These are phyloP conservation scores for Daldinia vernicosa DNA, from an alignment of 495 filamentous ascomycete species.

Conservation along the genomic window DNA sequence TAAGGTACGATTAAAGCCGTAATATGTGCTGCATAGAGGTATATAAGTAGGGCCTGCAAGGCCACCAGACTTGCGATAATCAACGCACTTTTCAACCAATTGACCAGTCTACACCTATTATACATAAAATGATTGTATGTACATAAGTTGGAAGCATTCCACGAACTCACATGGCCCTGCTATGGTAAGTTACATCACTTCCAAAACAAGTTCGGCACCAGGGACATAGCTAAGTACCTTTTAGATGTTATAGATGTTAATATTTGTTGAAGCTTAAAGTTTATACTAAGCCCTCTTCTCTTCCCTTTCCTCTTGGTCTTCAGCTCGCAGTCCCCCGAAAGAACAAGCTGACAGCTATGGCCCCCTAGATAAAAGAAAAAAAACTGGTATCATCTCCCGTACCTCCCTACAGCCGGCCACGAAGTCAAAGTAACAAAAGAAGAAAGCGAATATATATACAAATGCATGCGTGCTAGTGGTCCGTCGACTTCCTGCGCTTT, in stretches of 20 bases:
- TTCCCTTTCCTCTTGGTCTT: conserved; percentile 15
- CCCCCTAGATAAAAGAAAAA: conserved; percentile 4
- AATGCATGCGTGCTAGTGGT: conserved; percentile 36
- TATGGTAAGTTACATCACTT: no score
- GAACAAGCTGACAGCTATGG: neutral
- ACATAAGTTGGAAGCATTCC: no score
- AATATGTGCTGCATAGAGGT: no score
- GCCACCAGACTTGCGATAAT: no score
- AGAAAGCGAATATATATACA: conserved; percentile 44
- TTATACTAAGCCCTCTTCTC: conserved; percentile 30
- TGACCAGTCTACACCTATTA: no score
- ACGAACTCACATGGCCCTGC: no score
- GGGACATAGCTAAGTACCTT: neutral
- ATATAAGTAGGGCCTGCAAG: no score
- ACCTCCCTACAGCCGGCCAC: conserved; percentile 31
- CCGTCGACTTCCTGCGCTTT: conserved; percentile 14
- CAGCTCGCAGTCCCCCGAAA: neutral
- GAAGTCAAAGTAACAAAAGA: conserved; percentile 23
- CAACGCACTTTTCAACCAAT: no score
- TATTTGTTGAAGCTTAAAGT: conserved; percentile 34
- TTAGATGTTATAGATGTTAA: conserved; percentile 32
- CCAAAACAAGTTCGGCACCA: neutral
- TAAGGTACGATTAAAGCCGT: no score
- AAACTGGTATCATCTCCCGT: conserved; percentile 43
- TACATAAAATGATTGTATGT: no score